Percentiles rank a stretch among this genome's conserved stretches.
These are phyloP conservation scores for Hericium rajendrae DNA, from an alignment of 768 basidiomycete species.

Conservation along the genomic window DNA sequence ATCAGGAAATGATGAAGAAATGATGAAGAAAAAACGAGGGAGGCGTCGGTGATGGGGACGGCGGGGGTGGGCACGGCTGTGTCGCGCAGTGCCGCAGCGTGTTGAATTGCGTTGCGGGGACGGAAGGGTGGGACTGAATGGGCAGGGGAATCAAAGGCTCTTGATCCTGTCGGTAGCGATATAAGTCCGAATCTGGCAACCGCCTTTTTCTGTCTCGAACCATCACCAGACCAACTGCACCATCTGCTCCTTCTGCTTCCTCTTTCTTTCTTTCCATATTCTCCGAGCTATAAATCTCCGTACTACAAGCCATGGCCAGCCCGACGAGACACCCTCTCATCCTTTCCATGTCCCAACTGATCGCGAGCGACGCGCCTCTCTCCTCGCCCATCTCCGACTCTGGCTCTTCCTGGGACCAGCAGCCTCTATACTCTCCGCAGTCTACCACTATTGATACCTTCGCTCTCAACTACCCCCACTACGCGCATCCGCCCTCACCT, in stretches of 20 bases:
- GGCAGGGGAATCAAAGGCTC: no score
- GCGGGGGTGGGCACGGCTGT: no score
- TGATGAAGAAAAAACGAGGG: not conserved
- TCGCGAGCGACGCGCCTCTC: constrained; percentile 47
- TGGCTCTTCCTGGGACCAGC: constrained; percentile 42
- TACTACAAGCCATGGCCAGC: constrained; percentile 14
- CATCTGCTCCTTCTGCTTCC: constrained; percentile 9
- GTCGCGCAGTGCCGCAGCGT: no score
- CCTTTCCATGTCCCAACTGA: constrained; percentile 48
- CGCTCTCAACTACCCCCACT: constrained; percentile 14
- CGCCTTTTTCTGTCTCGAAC: constrained; percentile 11
- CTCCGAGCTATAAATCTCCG: constrained; percentile 8
- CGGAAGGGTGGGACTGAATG: no score
- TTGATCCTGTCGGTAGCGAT: not conserved
- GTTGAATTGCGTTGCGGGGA: no score
- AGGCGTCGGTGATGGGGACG: no score
- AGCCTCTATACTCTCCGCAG: constrained; percentile 28
- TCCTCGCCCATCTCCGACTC: constrained; percentile 38
- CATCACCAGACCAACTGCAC: constrained; percentile 14
- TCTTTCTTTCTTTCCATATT: constrained; percentile 7
- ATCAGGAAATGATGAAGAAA: no score
- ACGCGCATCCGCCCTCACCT: constrained; percentile 27
- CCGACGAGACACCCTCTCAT: constrained; percentile 15
- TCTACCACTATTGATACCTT: constrained; percentile 23
- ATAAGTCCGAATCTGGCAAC: not conserved